Base-by-base conservation (phyloP, 73 alveolate species). In the Uronychia binucleata region DNA sequence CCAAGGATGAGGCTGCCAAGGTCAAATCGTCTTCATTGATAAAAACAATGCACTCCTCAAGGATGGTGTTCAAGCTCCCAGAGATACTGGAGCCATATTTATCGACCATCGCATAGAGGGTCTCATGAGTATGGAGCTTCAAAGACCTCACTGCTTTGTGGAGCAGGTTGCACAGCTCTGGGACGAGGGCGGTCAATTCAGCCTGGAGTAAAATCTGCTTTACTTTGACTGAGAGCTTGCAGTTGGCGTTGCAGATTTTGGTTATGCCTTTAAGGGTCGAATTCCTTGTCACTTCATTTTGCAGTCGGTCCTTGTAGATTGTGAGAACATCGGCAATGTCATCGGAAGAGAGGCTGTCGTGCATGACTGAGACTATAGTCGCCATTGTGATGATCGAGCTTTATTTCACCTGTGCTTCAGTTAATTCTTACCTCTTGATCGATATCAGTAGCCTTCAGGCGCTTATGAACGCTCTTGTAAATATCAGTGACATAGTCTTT, bases 231-330 rank as follows among this genome's bases (percentile, higher is more conserved):
- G 81, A 81, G 89, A 46, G 78, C 67, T 77, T 34, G 77, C 85
- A 34, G 67, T 91, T 32, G 33, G 94, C 79, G 28, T 77, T 60
- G 85, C 92, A 79, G 57, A 93, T 90, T 35, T 86, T 91, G 26
- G 93, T 91, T 28, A 91, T 29, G 0, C 95, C 96, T 83, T 91
- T 91, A 32, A 94, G 88, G 78, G 98, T 82, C 0, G 95, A 85
- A 34, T 91, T 86, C 35, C 98, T 80, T 0, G 94, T 94, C 84
- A 93, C 88, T 75, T 94, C 98, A 77, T 94, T 94, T 35, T 80
- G 83, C 35, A 94, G 79, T 57, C 96, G 79, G 46, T 94, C 98
- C 67, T 84, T 91, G 58, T 84, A 85, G 80, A 93, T 85, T 0
- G 67, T 81, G 78, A 94, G 57, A 57, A 88, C 82, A 33, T 81